These are phyloP conservation scores for Rhododendron ovatum DNA, from an alignment of 148 eudicot species.

Conservation along the genomic window DNA sequence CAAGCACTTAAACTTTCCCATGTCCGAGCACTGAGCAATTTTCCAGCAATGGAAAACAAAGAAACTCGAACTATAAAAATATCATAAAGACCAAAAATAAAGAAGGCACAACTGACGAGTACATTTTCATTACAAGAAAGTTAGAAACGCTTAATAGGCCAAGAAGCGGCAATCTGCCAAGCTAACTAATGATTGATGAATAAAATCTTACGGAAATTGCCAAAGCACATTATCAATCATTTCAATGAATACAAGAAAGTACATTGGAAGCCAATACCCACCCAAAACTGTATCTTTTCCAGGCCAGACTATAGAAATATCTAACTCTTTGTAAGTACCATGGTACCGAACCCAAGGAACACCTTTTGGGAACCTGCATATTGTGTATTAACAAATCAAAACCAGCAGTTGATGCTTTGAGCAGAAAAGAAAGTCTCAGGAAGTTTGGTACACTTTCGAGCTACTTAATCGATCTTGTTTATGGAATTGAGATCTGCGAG, in stretches of 20 bases:
- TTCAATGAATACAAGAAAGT: not conserved
- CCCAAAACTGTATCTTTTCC: constrained; percentile 84
- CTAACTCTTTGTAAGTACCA: constrained; percentile 73
- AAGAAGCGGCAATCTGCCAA: not conserved
- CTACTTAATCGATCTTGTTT: not conserved
- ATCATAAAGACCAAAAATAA: not conserved
- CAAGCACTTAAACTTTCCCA: not conserved
- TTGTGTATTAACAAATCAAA: not conserved
- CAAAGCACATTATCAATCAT: not conserved
- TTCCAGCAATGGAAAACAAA: constrained; percentile 2
- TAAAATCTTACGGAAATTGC: not conserved
- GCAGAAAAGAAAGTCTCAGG: not conserved
- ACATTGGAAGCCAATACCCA: constrained; percentile 25
- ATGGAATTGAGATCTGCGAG: not conserved
- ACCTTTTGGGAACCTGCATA: constrained; percentile 78
- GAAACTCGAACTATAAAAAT: not conserved
- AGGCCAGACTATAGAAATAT: constrained; percentile 74
- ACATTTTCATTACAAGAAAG: not conserved
- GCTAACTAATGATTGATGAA: not conserved
- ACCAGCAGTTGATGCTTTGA: not conserved
- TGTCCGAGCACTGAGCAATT: not conserved
- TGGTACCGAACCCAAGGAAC: constrained; percentile 90
- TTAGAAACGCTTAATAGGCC: not conserved
- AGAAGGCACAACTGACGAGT: not conserved
- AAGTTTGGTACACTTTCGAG: not conserved